phyloP scores from a whole-genome alignment of 2,329 filamentous ascomycete genomes.

The Pseudogymnoascus pannorum region DNA sequence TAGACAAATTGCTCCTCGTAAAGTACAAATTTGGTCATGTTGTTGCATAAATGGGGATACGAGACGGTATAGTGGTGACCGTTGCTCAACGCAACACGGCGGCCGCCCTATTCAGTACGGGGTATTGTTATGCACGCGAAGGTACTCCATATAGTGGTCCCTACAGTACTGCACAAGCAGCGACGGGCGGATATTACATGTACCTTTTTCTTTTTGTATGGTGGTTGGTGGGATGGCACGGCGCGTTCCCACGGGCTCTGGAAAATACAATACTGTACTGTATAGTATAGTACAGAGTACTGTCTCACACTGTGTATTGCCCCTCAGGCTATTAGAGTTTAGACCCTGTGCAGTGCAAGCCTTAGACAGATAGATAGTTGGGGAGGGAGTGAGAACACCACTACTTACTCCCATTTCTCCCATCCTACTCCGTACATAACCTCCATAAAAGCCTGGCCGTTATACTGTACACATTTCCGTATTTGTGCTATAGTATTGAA shows the following conservation, averaged over 20 bases:
- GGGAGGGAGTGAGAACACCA: neutral
- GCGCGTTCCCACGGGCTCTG: neutral
- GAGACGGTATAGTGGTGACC: neutral
- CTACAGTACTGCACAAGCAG: neutral
- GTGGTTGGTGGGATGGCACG: neutral
- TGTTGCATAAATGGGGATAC: conserved; percentile 6
- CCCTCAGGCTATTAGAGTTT: neutral
- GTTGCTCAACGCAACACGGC: neutral
- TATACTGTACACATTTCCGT: neutral
- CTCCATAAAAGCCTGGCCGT: conserved; percentile 1
- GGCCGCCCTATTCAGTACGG: neutral
- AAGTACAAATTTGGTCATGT: neutral
- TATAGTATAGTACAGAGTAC: neutral
- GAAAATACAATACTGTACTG: neutral
- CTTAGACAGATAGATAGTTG: neutral
- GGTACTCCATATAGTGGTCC: neutral
- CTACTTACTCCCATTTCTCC: neutral
- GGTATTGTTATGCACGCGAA: conserved; percentile 2
- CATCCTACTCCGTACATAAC: too few species aligned
- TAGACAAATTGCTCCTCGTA: neutral
- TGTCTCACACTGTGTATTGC: conserved; percentile 1
- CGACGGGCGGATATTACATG: neutral
- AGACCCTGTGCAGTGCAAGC: conserved; percentile 8
- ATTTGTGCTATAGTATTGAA: neutral
- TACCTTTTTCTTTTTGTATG: neutral